Evolutionary conservation across 352 stramenopile genomes (phyloP).

Genomic region (Pilasporangium apinafurcum): DNA sequence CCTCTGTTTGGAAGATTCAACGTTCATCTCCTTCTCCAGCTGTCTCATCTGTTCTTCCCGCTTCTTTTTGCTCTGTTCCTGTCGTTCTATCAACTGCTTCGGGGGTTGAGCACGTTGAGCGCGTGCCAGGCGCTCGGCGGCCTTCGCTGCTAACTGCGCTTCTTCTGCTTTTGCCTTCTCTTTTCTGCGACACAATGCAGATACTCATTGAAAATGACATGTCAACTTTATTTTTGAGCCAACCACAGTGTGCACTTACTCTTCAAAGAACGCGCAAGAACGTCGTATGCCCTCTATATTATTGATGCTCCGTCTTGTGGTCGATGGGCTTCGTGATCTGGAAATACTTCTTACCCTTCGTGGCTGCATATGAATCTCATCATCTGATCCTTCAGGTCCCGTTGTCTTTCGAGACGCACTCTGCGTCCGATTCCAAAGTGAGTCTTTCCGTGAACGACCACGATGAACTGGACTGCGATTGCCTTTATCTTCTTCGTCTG

Average conservation of each 20-base stretch:
- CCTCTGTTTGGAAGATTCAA: constrained; percentile 27
- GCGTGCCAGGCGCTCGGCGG: constrained; percentile 26
- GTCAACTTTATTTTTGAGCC: no score
- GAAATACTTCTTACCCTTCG: constrained; percentile 1
- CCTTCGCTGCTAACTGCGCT: constrained; percentile 12
- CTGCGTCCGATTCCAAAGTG: not conserved
- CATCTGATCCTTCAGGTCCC: no score
- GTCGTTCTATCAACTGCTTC: constrained; percentile 42
- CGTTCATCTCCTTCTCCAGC: constrained; percentile 26
- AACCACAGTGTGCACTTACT: constrained; percentile 10
- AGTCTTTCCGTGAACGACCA: no score
- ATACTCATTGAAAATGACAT: no score
- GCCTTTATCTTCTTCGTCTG: not conserved
- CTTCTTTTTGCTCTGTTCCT: constrained; percentile 25
- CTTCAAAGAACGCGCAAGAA: constrained; percentile 53
- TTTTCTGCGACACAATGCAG: constrained; percentile 32
- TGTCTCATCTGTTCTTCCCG: constrained; percentile 31
- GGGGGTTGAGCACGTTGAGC: constrained; percentile 37
- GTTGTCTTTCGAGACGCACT: not conserved
- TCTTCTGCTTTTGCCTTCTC: constrained; percentile 28
- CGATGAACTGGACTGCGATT: not conserved
- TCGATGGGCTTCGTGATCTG: constrained; percentile 1
- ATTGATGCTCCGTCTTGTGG: not conserved
- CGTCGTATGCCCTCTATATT: constrained; percentile 3
- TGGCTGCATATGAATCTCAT: no score